Base-by-base conservation (phyloP, 768 basidiomycete genomes). In the Boletus tylopilopsis region DNA sequence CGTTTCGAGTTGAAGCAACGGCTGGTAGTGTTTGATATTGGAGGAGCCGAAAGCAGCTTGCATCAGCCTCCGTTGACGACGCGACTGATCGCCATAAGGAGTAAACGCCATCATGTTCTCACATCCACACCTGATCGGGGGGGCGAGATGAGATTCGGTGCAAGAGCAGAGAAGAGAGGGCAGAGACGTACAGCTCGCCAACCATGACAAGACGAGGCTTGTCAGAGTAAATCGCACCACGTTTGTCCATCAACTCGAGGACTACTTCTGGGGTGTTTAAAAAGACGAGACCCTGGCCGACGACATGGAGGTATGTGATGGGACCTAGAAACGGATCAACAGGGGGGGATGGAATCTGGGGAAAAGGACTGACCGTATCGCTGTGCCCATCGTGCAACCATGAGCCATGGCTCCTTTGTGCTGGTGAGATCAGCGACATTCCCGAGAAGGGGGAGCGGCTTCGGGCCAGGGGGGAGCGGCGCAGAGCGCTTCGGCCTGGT, bases 81-180 rank as follows among this genome's bases (percentile, higher is more conserved):
- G 80, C 38, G 73, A 74, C 59, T 75, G 73, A 52, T 84, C 82
- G 29, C 80, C 79, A 59, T 87, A 85, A 16, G 74, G 73, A 5
- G 82, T 83, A 63, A 88, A 86, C 2, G 82, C 83, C 46, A 82
- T 77, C 81, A 87, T 85, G 62, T 83, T 79, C 58, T 85, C 75
- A 63, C 83, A 85, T 33, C 82, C 82, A 57, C 84, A 69, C 16
- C 70, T 73, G 51, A 55, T 56, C 53, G 51, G 35, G n/a, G 16
- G 29, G 27, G 37, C 4, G 10, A 43, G 33, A 50, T 50, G 43
- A 46, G 48, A 54, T 50, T 30, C 35, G n/a, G 29, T 10, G 32
- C 5, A 16, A 13, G 2, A 22, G 34, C 13, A 25, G 42, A 16
- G 16, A 18, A 16, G 6, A 30, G 10, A 5, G 4, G 6, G 27